Conservation (phyloP, 1,139 yeast species). For the Suhomyces ambrosiae region DNA sequence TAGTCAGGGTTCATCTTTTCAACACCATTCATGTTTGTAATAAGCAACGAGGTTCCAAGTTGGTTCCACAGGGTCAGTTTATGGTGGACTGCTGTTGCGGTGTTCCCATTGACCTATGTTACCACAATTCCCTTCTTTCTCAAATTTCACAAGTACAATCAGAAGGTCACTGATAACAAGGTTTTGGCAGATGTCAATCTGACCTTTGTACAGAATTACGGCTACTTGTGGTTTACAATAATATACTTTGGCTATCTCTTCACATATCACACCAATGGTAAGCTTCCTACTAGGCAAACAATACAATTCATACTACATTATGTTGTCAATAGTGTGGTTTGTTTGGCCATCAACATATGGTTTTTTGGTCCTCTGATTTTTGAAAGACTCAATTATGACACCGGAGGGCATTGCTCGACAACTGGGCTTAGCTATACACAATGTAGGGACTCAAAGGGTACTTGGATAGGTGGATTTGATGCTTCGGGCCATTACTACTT, state of each 20-base stretch:
- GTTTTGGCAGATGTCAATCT: conserved; percentile 11
- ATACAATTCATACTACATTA: conserved; percentile 15
- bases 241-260: conserved; percentile 18
- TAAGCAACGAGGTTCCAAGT: too few relatives aligned
- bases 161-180: conserved; percentile 5
- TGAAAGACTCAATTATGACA: conserved; percentile 37
- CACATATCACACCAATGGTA: conserved; percentile 8
- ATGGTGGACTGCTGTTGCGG: conserved; percentile 4
- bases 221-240: conserved; percentile 33
- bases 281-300: conserved; percentile 12
- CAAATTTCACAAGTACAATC: conserved; percentile 5
- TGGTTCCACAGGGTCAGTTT: too few relatives aligned
- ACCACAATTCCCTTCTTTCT: conserved; percentile 5
- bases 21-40: too few relatives aligned
- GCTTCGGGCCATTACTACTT: conserved; percentile 66
- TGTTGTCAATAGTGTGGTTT: conserved; percentile 20
- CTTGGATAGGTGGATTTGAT: conserved; percentile 63
- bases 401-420: conserved; percentile 10
- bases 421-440: conserved; percentile 16
- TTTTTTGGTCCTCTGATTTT: conserved; percentile 49
- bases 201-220: conserved; percentile 26
- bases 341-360: conserved; percentile 37
- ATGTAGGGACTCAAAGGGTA: conserved; percentile 41
- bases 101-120: conserved; percentile 5
- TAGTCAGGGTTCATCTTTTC: too few relatives aligned